Evolutionary conservation across 345 rosid species (phyloP).

Genomic region (Lepidium africanum): DNA sequence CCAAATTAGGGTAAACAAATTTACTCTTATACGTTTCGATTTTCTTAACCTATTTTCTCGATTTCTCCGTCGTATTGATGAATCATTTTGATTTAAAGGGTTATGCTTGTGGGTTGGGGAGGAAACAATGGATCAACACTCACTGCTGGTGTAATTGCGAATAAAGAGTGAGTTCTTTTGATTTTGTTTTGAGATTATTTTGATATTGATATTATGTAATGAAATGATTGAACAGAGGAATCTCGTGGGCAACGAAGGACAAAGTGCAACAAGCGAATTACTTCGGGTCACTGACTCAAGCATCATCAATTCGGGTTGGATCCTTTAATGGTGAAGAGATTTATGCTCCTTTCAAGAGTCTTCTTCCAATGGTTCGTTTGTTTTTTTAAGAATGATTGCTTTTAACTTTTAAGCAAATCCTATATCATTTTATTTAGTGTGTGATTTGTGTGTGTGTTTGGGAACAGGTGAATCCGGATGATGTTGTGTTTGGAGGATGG

Average conservation of each 20-base stretch:
- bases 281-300: constrained; percentile 93
- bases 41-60: background rate
- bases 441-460: background rate
- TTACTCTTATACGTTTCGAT: background rate
- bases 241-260: constrained; percentile 99
- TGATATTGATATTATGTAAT: too few species aligned
- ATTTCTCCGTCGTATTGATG: background rate
- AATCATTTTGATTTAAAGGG: constrained; percentile 31
- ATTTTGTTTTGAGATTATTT: constrained; percentile 51
- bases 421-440: too few species aligned
- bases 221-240: constrained; percentile 77
- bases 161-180: constrained; percentile 74
- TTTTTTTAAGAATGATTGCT: background rate
- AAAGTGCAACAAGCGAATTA: constrained; percentile 95
- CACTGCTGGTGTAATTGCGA: constrained; percentile 82
- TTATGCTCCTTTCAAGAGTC: constrained; percentile 97
- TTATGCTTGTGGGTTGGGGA: constrained; percentile 99
- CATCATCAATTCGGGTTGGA: constrained; percentile 82
- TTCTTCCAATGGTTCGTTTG: constrained; percentile 76
- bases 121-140: constrained; percentile 97
- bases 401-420: too few species aligned
- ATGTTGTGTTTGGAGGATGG: constrained; percentile 96
- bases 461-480: constrained; percentile 61
- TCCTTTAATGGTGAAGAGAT: constrained; percentile 98
- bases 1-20: constrained; percentile 67